Conservation (phyloP, 192 early-diverging fungal genomes). For the Linnemannia exigua region DNA sequence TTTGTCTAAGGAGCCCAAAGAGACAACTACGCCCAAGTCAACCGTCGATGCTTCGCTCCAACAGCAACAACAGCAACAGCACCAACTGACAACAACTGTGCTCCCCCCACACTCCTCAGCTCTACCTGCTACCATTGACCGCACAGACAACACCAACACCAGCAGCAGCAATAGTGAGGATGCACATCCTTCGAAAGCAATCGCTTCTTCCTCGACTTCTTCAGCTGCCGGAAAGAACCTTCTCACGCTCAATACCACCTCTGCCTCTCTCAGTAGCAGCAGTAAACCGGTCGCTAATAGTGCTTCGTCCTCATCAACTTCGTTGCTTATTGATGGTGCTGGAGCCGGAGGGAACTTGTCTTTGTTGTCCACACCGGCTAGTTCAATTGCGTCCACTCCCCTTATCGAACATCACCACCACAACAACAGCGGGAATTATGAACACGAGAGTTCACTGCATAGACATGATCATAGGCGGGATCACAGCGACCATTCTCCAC, state of each 20-base stretch:
- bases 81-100: not conserved
- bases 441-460: not conserved
- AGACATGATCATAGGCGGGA: not conserved
- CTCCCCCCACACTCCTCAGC: not conserved
- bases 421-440: not conserved
- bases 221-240: not conserved
- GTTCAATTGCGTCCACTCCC: not conserved
- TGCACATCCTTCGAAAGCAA: not conserved
- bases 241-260: not conserved
- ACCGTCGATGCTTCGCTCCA: not conserved
- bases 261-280: conserved; percentile 5
- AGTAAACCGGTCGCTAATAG: not conserved
- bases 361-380: not conserved
- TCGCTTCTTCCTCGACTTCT: not conserved
- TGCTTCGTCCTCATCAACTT: not conserved
- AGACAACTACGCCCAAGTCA: conserved; percentile 11
- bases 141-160: not conserved
- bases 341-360: not conserved
- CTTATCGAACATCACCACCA: not conserved
- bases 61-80: conserved; percentile 9
- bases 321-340: not conserved
- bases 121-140: not conserved
- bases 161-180: not conserved
- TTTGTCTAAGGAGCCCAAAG: conserved; percentile 14
- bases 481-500: not conserved